phyloP scores from a whole-genome alignment of 805 yeast genomes.

The Candida taoyuanica region DNA sequence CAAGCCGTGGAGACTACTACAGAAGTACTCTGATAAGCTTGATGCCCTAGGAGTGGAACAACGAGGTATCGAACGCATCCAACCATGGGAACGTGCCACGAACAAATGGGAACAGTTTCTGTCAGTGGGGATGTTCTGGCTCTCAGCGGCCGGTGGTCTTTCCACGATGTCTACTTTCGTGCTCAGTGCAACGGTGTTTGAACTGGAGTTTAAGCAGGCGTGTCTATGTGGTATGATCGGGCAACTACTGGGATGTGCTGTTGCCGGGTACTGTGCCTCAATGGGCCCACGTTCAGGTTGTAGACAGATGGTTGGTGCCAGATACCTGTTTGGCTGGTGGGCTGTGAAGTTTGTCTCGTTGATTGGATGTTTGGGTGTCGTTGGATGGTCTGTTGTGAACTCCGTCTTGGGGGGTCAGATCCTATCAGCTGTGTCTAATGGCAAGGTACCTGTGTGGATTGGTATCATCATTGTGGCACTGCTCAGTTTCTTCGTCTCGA shows the following conservation, averaged over 20 bases:
- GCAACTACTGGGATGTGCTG: slow-evolving; percentile 59
- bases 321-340: slow-evolving; percentile 84
- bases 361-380: slow-evolving; percentile 65
- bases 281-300: slow-evolving; percentile 92
- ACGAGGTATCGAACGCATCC: slow-evolving; percentile 73
- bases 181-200: slow-evolving; percentile 68
- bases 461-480: slow-evolving; percentile 72
- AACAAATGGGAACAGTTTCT: slow-evolving; percentile 30
- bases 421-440: slow-evolving; percentile 58
- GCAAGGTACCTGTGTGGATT: slow-evolving; percentile 60
- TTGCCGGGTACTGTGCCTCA: slow-evolving; percentile 78
- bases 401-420: slow-evolving; percentile 87
- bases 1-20: slow-evolving; percentile 21
- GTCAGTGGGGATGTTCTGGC: slow-evolving; percentile 70
- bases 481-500: slow-evolving; percentile 59
- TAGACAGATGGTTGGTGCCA: slow-evolving; percentile 80
- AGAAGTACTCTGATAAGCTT: slow-evolving; percentile 38
- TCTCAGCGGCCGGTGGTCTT: slow-evolving; percentile 83
- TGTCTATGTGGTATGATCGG: slow-evolving; percentile 60
- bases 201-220: slow-evolving; percentile 62
- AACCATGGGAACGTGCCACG: slow-evolving; percentile 60
- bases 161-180: slow-evolving; percentile 84
- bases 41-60: slow-evolving; percentile 66
- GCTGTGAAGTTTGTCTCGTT: slow-evolving; percentile 72
- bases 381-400: slow-evolving; percentile 96